Conservation (phyloP, 345 rosid genomes). For the Isatis tinctoria region DNA sequence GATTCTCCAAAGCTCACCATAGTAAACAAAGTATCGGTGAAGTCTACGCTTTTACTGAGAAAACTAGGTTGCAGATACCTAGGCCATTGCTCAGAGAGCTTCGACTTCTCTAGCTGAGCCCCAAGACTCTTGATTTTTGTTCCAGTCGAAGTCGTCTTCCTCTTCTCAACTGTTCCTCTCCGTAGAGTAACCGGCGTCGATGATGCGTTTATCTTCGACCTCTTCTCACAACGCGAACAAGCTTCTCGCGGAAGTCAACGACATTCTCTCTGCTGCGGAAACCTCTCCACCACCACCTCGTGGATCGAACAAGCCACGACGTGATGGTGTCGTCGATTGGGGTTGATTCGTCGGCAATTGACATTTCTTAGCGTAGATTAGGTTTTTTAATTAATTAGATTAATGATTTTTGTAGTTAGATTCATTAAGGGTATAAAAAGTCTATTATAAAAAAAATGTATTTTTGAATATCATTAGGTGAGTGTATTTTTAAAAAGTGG, state of each 20-base stretch:
- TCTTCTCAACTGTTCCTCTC: slow-evolving; percentile 64
- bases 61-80: slow-evolving; percentile 49
- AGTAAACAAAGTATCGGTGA: slow-evolving; percentile 45
- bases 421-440: too few relatives aligned
- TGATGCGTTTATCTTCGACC: slow-evolving; percentile 53
- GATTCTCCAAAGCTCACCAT: slow-evolving; percentile 45
- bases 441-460: too few relatives aligned
- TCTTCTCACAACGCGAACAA: slow-evolving; percentile 66
- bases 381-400: too few relatives aligned
- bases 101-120: slow-evolving; percentile 55
- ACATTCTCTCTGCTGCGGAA: slow-evolving; percentile 59
- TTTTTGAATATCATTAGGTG: too few relatives aligned
- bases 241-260: slow-evolving; percentile 68
- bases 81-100: slow-evolving; percentile 69
- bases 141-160: slow-evolving; percentile 31
- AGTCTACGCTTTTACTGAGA: slow-evolving; percentile 63
- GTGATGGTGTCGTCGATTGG: slow-evolving; percentile 66
- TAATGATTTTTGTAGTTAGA: too few relatives aligned
- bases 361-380: slow-evolving; percentile 51
- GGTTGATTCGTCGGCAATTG: slow-evolving; percentile 54
- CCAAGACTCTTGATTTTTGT: slow-evolving; percentile 35
- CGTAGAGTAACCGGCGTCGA: slow-evolving; percentile 42
- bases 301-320: slow-evolving; percentile 42
- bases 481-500: too few relatives aligned
- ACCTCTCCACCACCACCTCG: slow-evolving; percentile 38